A percentile compares a stretch with the other conserved stretches of the same genome.
Conservation (phyloP, 768 basidiomycete genomes). For the Termitomyces sp. region DNA sequence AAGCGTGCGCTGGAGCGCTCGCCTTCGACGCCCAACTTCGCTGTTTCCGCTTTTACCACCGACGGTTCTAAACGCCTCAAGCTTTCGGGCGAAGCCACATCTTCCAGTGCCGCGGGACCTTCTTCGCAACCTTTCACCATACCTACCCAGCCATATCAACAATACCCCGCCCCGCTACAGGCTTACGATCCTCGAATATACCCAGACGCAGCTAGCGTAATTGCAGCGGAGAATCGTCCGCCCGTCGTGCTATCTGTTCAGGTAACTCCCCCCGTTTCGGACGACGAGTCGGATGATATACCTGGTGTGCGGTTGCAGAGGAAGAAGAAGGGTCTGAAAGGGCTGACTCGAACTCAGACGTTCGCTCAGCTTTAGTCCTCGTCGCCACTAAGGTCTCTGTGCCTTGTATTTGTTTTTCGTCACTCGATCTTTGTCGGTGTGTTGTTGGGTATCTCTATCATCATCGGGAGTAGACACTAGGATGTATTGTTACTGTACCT, state of each 20-base stretch:
- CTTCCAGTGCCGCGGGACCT: not conserved
- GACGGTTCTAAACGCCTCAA: conserved; percentile 12
- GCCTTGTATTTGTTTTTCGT: not conserved
- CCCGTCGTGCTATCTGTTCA: conserved; percentile 15
- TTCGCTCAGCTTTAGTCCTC: conserved; percentile 26
- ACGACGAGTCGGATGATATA: conserved; percentile 19
- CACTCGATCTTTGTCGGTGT: not conserved
- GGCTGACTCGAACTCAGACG: conserved; percentile 32
- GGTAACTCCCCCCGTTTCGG: conserved; percentile 11
- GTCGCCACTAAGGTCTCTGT: not conserved
- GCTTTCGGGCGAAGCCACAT: conserved; percentile 6
- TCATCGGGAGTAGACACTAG: not conserved
- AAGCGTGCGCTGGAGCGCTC: conserved; percentile 19
- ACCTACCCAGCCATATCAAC: conserved; percentile 17
- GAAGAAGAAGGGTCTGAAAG: conserved; percentile 19
- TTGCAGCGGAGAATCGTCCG: conserved; percentile 23
- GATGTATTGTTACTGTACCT: not conserved
- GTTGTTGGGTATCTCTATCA: too few relatives aligned
- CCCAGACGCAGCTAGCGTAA: conserved; percentile 34
- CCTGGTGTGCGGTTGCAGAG: conserved; percentile 12
- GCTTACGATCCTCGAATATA: conserved; percentile 35
- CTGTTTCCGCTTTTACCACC: not conserved
- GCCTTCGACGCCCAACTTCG: not conserved
- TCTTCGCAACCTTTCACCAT: not conserved
- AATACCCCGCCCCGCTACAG: conserved; percentile 36